phyloP scores from a whole-genome alignment of 2,329 filamentous ascomycete genomes.

The Pseudogymnoascus verrucosus region DNA sequence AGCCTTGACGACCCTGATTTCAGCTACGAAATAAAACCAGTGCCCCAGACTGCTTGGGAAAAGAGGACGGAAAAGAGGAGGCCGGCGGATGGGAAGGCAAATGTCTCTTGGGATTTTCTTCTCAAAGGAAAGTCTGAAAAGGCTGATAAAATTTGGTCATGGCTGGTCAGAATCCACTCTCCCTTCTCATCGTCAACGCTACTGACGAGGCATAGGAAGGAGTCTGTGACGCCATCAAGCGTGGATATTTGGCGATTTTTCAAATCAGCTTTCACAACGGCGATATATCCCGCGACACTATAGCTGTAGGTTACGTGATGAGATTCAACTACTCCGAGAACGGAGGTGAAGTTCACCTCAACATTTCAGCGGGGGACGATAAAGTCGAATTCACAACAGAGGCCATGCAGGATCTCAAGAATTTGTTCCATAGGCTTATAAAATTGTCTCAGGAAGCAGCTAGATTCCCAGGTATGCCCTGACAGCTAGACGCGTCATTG shows the following conservation, averaged over 20 bases:
- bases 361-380: not conserved
- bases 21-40: not conserved
- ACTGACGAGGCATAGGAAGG: not conserved
- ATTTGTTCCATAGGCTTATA: not conserved
- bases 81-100: not conserved
- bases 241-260: constrained; percentile 1
- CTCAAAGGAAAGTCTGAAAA: not conserved
- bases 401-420: not conserved
- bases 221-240: constrained; percentile 8
- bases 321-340: not conserved
- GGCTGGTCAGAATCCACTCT: not conserved
- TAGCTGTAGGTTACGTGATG: constrained; percentile 1
- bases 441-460: not conserved
- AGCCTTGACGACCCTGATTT: not conserved
- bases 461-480: not conserved
- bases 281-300: not conserved
- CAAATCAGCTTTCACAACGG: constrained; percentile 8
- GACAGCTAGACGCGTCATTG: not conserved
- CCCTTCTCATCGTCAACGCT: not conserved
- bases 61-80: not conserved
- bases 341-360: not conserved
- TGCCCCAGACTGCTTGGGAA: not conserved
- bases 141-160: not conserved
- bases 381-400: not conserved
- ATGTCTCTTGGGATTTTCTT: not conserved